Base-by-base conservation (phyloP, 2,329 filamentous ascomycete genomes). In the Verticillium nubilum region DNA sequence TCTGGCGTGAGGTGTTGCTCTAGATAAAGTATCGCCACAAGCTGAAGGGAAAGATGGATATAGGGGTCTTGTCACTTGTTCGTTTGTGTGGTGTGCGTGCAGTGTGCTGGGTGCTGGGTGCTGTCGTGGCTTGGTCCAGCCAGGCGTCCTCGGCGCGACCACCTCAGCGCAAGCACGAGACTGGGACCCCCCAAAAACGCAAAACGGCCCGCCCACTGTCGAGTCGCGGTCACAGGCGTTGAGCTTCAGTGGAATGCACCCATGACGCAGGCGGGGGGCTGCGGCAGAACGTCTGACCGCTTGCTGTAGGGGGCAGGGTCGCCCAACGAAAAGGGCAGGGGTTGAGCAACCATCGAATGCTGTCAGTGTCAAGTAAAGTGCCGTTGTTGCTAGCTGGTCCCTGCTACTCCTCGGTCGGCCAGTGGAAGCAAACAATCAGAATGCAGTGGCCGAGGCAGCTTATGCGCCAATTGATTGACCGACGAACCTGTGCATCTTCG, bases 301-400 rank as follows among this genome's bases (percentile, higher is more conserved):
- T 9, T 63, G 13, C 62, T 12, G 0, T 0, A 33, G 42, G 0
- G 2, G 53, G 59, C 9, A 59, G 55, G 53, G 60, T 58, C 56
- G 54, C 62, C 56, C 62, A 63, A 63, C 62, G 62, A 62, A 63
- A 63, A 58, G 33, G n/a, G 57, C 62, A 59, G 61, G 62, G 62
- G 60, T 63, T 63, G 62, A 62, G 62, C 42, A 25, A n/a, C 42
- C 42, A 50, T 50, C 19, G 42, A 26, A 50, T 10, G 6, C 9
- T 23, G 42, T 19, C 19, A 42, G 35, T 33, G 31, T 10, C 10
- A 33, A 15, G 31, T 15, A 15, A 31, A 31, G 35, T 7, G 35
- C 35, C n/a, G n/a, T 6, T 23, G 35, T 17, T 42, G 35, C 10
- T 33, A 12, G 31, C 31, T 12, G 1, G 33, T 15, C 33, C 15